These are phyloP conservation scores for Boletus tomentosulus DNA, from an alignment of 768 basidiomycete species.

Conservation along the genomic window DNA sequence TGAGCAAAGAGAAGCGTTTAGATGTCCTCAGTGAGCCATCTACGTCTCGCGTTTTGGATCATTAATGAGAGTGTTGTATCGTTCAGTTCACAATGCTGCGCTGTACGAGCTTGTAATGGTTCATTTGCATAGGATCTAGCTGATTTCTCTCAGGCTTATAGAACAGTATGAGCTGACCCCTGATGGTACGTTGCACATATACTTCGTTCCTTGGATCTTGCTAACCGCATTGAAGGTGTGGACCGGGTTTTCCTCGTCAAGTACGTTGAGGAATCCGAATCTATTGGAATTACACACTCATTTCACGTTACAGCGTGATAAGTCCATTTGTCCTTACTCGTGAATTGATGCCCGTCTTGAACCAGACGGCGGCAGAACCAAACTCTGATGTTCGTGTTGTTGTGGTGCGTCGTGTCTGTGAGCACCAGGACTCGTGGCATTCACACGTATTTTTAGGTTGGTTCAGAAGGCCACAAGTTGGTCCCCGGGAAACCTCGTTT, in stretches of 20 bases:
- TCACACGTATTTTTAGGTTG: conserved; percentile 23
- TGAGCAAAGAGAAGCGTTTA: conserved; percentile 46
- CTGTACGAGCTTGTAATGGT: conserved; percentile 30
- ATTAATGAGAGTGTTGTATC: neutral
- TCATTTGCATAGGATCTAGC: neutral
- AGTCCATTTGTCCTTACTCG: conserved; percentile 53
- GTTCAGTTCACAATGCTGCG: conserved; percentile 54
- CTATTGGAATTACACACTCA: neutral
- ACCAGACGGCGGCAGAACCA: conserved; percentile 42
- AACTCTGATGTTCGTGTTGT: conserved; percentile 59
- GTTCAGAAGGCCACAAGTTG: conserved; percentile 27
- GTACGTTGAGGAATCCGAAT: conserved; percentile 23
- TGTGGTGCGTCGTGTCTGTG: conserved; percentile 37
- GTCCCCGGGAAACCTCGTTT: conserved; percentile 25
- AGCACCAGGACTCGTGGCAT: neutral
- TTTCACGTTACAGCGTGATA: conserved; percentile 36
- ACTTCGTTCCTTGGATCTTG: neutral
- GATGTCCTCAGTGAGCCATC: conserved; percentile 46
- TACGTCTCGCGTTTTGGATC: neutral
- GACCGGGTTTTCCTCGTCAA: conserved; percentile 42
- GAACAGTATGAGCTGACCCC: conserved; percentile 18
- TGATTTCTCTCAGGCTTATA: conserved; percentile 16
- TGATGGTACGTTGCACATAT: conserved; percentile 21
- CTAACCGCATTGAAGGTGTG: conserved; percentile 29
- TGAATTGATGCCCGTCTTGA: conserved; percentile 49